phyloP scores from a whole-genome alignment of 1,284 basidiomycete genomes.

The Sphaerobolus stellatus region DNA sequence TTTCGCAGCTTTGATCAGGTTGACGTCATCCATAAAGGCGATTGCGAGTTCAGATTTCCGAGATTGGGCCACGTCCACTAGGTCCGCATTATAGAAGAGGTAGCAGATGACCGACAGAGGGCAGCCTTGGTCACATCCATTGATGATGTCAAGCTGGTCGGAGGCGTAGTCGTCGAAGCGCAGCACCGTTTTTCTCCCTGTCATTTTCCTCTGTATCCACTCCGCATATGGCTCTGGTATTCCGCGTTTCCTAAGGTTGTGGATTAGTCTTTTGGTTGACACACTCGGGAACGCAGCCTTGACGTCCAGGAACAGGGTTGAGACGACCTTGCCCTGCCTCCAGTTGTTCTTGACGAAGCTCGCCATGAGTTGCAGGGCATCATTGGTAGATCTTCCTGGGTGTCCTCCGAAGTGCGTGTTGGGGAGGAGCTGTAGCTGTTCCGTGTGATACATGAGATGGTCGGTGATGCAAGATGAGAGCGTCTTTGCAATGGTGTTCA shows the following conservation, averaged over 20 bases:
- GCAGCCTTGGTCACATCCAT: constrained; percentile 13
- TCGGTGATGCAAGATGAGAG: no score
- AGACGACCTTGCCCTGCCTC: constrained; percentile 1
- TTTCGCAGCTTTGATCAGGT: no score
- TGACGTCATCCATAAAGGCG: background rate
- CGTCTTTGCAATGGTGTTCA: no score
- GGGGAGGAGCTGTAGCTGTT: constrained; percentile 1
- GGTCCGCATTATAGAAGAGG: constrained; percentile 9
- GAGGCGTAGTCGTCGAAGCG: background rate
- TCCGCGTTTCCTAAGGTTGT: constrained; percentile 1
- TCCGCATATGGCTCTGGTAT: background rate
- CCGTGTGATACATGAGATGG: constrained; percentile 1
- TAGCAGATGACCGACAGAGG: constrained; percentile 12
- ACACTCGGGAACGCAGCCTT: constrained; percentile 7
- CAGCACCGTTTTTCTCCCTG: background rate
- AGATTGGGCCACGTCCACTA: constrained; percentile 1
- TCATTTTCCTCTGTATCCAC: background rate
- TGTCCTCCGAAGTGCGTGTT: constrained; percentile 10
- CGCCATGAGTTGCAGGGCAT: constrained; percentile 12
- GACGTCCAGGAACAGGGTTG: constrained; percentile 7
- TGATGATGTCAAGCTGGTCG: background rate
- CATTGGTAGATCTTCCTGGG: constrained; percentile 10
- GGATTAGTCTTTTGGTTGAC: background rate
- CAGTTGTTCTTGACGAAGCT: background rate
- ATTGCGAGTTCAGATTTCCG: background rate